Conservation (phyloP, 1,284 basidiomycete genomes). For the Papiliotrema flavescens region DNA sequence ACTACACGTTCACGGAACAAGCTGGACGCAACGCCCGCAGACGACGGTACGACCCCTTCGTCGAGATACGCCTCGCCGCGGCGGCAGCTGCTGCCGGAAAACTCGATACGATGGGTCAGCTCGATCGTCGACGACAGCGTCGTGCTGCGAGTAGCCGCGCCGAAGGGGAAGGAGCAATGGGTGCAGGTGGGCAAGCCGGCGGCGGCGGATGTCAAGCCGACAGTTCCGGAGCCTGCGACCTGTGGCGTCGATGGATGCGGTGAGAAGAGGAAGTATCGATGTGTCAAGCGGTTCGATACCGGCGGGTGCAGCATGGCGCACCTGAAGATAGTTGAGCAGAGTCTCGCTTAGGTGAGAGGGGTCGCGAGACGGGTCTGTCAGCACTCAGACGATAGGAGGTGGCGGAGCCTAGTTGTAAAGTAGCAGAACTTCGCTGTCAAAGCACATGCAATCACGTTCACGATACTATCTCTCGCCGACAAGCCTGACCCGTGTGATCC, state of each 20-base stretch:
- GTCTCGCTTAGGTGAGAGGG: too few species aligned
- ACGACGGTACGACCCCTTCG: conserved; percentile 51
- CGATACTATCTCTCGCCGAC: too few species aligned
- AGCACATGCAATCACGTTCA: too few species aligned
- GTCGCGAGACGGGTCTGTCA: too few species aligned
- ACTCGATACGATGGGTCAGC: conserved; percentile 21
- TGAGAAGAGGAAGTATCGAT: conserved; percentile 54
- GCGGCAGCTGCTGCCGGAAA: conserved; percentile 55
- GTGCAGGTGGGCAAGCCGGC: conserved; percentile 8
- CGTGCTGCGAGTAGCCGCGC: conserved; percentile 24
- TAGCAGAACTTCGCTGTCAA: too few species aligned
- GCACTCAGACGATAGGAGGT: too few species aligned
- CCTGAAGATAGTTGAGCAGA: conserved; percentile 39
- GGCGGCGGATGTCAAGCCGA: background rate
- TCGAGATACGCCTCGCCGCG: conserved; percentile 52
- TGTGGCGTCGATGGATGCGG: conserved; percentile 57
- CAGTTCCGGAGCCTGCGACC: conserved; percentile 4
- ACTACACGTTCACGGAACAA: conserved; percentile 62
- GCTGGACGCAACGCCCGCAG: conserved; percentile 53
- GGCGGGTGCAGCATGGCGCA: conserved; percentile 58
- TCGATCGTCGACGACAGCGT: conserved; percentile 12
- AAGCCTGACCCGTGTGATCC: too few species aligned
- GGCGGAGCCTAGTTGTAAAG: too few species aligned
- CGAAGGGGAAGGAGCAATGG: conserved; percentile 31
- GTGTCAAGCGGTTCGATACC: conserved; percentile 53